Conservation (phyloP, 306 rosid species). For the Acacia acuminata region DNA sequence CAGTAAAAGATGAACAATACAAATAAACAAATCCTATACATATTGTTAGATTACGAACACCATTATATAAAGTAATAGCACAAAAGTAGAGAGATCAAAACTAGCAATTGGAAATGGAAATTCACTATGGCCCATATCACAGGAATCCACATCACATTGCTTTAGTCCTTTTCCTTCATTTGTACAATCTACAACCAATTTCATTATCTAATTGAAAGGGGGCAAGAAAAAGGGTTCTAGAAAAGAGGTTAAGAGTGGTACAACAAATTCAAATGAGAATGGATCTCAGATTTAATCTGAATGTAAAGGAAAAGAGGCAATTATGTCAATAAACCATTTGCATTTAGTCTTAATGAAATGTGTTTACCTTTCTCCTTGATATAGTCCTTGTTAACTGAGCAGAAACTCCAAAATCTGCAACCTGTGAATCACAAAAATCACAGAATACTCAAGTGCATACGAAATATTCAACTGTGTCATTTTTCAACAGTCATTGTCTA, state of each 20-base stretch:
- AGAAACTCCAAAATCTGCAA: slow-evolving; percentile 99
- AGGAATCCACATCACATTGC: slow-evolving; percentile 1
- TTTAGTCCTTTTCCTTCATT: slow-evolving; percentile 12
- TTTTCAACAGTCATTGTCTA: slow-evolving; percentile 25
- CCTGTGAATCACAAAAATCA: slow-evolving; percentile 58
- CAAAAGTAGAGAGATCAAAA: slow-evolving; percentile 5
- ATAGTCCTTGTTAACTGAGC: slow-evolving; percentile 98
- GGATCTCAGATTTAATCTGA: slow-evolving; percentile 9
- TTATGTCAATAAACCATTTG: slow-evolving; percentile 24
- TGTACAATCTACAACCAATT: slow-evolving; percentile 11
- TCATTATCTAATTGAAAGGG: slow-evolving; percentile 18
- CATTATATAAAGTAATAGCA: slow-evolving; percentile 15
- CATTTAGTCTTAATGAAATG: slow-evolving; percentile 18
- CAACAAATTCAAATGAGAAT: not conserved
- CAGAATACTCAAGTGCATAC: slow-evolving; percentile 35
- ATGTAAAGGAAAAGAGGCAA: not conserved
- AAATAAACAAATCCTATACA: not conserved
- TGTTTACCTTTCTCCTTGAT: slow-evolving; percentile 93
- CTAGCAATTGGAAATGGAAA: not conserved
- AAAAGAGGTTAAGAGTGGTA: slow-evolving; percentile 1
- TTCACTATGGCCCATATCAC: slow-evolving; percentile 18
- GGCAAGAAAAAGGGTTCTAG: not conserved
- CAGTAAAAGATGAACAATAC: slow-evolving; percentile 2
- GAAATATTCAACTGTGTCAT: slow-evolving; percentile 27
- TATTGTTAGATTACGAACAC: not conserved